phyloP scores from a whole-genome alignment of 75 land plant genomes.

The Picea sitchensis region DNA sequence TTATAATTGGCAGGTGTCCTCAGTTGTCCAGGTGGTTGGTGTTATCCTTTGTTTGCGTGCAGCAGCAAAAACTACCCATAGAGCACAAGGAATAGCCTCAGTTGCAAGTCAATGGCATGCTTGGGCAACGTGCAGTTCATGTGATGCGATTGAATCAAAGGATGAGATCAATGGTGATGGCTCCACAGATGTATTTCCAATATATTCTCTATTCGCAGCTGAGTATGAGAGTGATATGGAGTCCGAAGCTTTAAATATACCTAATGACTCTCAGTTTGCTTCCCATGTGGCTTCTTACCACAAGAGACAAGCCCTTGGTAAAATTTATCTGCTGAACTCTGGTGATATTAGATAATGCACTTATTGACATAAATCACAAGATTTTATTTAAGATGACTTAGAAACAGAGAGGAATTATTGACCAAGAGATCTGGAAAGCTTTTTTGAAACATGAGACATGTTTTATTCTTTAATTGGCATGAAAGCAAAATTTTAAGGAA shows the following conservation, averaged over 20 bases:
- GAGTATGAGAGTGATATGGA: constrained; percentile 72
- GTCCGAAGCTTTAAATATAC: constrained; percentile 24
- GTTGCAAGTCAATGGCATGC: constrained; percentile 93
- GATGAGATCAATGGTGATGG: constrained; percentile 12
- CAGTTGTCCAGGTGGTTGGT: constrained; percentile 67
- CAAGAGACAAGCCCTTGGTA: constrained; percentile 86
- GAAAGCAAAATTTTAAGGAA: neutral
- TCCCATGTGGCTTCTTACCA: constrained; percentile 56
- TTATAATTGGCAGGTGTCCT: constrained; percentile 44
- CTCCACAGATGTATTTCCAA: constrained; percentile 10
- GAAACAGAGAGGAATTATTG: neutral
- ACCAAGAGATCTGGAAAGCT: neutral
- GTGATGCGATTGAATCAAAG: constrained; percentile 23
- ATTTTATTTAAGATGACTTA: neutral
- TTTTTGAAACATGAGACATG: neutral
- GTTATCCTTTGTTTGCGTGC: constrained; percentile 67
- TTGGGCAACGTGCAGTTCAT: constrained; percentile 51
- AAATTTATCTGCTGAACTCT: neutral
- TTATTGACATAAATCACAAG: neutral
- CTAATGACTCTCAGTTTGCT: constrained; percentile 31
- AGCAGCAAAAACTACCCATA: constrained; percentile 85
- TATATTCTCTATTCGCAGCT: constrained; percentile 4
- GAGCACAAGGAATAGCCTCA: constrained; percentile 77
- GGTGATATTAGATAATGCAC: neutral
- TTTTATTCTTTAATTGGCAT: neutral